Base-by-base conservation (phyloP, 2,329 filamentous ascomycete species). In the Neonectria sp. region DNA sequence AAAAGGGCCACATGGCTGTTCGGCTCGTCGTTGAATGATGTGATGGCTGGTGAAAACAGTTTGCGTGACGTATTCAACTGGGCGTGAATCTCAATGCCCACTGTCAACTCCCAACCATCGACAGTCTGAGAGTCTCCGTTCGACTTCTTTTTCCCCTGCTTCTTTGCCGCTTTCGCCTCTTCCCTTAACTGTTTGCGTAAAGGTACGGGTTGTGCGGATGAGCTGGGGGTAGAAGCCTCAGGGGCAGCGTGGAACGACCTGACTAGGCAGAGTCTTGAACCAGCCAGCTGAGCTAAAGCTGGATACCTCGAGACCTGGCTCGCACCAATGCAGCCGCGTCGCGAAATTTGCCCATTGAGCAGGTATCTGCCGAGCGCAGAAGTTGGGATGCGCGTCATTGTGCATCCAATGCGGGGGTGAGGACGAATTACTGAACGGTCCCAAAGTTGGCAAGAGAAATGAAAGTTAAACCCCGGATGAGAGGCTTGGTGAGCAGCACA, bases 1-100 rank as follows among this genome's bases (percentile, higher is more conserved):
- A 99, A 98, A 6, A 92, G 87, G 3, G 95, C 92, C 43, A 97
- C 94, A 81, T 95, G 93, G n/a, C 89, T 91, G 79, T 99, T 98
- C 6, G 95, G 93, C 3, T 85, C 80, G 60, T 92, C 90, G 75
- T 90, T 90, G 76, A 90, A 87, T 1, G 89, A 89, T 0, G 90
- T 91, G 13, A 84, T 80, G 12, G 92, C 92, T 43, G 88, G 80
- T 1, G 96, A 98, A 83, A 99, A 99, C 63, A 99, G 89, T 82
- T 99, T 99, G 76, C 88, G 87, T 5, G 89, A 86, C 0, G 95
- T 96, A 81, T 98, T 97, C 76, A 99, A 86, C 82, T 98, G 95
- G 24, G 96, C 96, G 79, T 99, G 96, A 71, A 99, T 96, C 83
- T 99, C 96, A 73, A 99, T 95, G 68, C 96, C 96, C 31, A 98